Evolutionary conservation across 73 alveolate genomes (phyloP).

Genomic region (Blepharisma japonicum): DNA sequence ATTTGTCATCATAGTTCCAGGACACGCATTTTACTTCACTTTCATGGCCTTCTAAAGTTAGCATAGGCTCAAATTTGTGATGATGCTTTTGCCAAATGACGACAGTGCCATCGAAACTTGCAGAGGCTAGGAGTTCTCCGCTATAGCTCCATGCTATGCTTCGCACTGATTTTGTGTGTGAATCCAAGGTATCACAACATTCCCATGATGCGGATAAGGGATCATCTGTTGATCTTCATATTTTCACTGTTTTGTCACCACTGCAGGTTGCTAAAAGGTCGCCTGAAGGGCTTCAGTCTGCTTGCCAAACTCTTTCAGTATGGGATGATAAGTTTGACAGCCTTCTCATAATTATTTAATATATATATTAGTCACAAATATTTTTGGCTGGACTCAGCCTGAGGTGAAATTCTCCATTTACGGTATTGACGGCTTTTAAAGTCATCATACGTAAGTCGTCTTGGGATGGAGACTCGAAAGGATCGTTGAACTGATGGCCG

Average conservation of each 20-base stretch:
- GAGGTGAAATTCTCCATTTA: no score
- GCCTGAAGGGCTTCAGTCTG: conserved; percentile 77
- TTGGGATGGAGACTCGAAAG: not conserved
- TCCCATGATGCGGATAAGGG: not conserved
- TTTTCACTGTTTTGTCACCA: conserved; percentile 71
- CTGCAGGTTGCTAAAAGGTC: conserved; percentile 80
- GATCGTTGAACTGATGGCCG: conserved; percentile 26
- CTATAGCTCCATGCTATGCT: conserved; percentile 83
- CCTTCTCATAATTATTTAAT: not conserved
- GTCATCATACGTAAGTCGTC: no score
- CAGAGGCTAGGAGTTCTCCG: conserved; percentile 83
- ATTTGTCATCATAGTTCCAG: conserved; percentile 86
- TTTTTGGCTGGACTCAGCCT: no score
- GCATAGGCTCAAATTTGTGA: conserved; percentile 61
- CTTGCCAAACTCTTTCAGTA: conserved; percentile 84
- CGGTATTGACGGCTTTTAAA: no score
- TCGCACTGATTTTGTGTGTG: conserved; percentile 87
- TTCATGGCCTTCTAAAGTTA: conserved; percentile 92
- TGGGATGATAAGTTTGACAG: conserved; percentile 38
- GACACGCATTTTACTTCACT: conserved; percentile 93
- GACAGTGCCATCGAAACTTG: conserved; percentile 87
- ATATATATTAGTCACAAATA: no score
- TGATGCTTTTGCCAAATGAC: conserved; percentile 78
- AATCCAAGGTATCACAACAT: conserved; percentile 37
- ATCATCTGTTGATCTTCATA: conserved; percentile 58